Evolutionary conservation across 2,329 filamentous ascomycete species (phyloP).

Genomic region (Verticillium albo-atrum): DNA sequence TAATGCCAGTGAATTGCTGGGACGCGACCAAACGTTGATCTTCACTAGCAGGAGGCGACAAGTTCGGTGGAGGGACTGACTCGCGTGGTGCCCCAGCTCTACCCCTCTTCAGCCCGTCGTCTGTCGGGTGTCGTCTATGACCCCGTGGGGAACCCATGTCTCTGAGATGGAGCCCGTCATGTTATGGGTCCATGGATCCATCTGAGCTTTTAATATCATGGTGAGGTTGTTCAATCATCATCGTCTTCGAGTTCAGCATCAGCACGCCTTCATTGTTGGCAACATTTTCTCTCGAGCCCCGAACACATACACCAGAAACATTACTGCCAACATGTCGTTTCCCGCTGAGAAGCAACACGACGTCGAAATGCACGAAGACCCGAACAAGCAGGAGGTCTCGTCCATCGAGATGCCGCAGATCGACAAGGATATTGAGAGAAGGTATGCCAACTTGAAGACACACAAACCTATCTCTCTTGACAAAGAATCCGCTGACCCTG

Average conservation of each 20-base stretch:
- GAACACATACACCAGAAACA: neutral
- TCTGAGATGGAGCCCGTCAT: neutral
- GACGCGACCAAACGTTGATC: too few relatives aligned
- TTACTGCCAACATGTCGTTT: neutral
- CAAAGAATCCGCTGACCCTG: too few relatives aligned
- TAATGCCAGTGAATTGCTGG: too few relatives aligned
- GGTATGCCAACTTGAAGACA: too few relatives aligned
- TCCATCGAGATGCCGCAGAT: neutral
- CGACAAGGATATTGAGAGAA: neutral
- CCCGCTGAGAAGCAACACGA: neutral
- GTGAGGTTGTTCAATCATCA: too few relatives aligned
- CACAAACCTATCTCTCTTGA: too few relatives aligned
- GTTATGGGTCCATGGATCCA: neutral
- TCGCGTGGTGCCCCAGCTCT: too few relatives aligned
- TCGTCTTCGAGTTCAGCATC: neutral
- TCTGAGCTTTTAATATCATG: too few relatives aligned
- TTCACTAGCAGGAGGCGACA: too few relatives aligned
- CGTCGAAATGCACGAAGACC: neutral
- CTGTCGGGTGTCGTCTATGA: neutral
- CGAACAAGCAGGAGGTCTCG: neutral
- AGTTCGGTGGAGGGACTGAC: too few relatives aligned
- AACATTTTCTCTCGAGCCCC: neutral
- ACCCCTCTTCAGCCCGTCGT: neutral
- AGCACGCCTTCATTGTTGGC: neutral
- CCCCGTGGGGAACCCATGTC: neutral